Percentiles rank a stretch among this genome's conserved stretches.
These are phyloP conservation scores for Neonectria punicea DNA, from an alignment of 2,329 filamentous ascomycete species.

Conservation along the genomic window DNA sequence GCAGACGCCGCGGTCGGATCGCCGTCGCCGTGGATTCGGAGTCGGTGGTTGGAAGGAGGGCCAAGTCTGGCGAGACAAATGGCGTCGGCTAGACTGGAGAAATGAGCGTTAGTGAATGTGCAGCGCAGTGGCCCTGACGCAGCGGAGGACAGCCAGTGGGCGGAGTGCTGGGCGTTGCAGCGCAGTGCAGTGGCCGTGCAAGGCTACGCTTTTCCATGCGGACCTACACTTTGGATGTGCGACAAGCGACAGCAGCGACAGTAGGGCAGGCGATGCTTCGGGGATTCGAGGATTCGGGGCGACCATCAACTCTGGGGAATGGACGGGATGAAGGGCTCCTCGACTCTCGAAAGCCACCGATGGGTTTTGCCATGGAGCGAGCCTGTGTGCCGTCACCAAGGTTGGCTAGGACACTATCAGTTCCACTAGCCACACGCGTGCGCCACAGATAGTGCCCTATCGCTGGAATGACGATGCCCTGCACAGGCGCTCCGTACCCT, in stretches of 20 bases:
- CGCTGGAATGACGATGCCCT: not conserved
- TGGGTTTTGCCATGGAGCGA: constrained; percentile 42
- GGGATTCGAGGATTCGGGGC: constrained; percentile 21
- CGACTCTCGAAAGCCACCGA: constrained; percentile 41
- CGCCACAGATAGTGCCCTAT: constrained; percentile 14
- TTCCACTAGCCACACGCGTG: not conserved
- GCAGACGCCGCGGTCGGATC: constrained; percentile 24
- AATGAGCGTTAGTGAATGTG: constrained; percentile 32
- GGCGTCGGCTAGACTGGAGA: constrained; percentile 28
- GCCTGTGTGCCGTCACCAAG: constrained; percentile 31
- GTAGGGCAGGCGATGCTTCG: not conserved
- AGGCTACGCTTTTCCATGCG: constrained; percentile 14
- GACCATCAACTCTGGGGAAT: constrained; percentile 36
- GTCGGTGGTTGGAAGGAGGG: constrained; percentile 19
- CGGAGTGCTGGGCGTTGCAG: constrained; percentile 12
- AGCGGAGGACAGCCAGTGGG: constrained; percentile 28
- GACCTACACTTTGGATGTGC: constrained; percentile 12
- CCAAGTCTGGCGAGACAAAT: constrained; percentile 23
- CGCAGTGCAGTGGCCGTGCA: constrained; percentile 5
- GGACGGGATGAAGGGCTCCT: constrained; percentile 41
- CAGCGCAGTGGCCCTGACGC: constrained; percentile 26
- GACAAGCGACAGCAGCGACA: constrained; percentile 13
- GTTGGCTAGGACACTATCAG: constrained; percentile 22
- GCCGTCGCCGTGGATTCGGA: constrained; percentile 16
- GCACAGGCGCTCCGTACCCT: constrained; percentile 9